Conservation (phyloP, 176 grass and related monocot genomes). For the Thalia dealbata region DNA sequence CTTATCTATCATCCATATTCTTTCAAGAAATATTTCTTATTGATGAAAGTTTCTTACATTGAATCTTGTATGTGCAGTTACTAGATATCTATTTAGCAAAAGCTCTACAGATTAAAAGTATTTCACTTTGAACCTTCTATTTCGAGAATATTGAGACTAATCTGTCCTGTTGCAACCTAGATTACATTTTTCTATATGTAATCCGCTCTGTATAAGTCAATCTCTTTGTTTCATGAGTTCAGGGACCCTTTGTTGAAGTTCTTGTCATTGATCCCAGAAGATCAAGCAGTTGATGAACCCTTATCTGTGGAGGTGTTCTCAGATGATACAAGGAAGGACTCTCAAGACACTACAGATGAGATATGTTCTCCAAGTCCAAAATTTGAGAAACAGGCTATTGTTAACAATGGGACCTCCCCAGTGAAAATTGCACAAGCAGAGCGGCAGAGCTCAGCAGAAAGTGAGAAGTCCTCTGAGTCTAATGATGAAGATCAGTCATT, state of each 20-base stretch:
- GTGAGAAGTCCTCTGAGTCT: conserved; percentile 41
- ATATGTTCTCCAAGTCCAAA: conserved; percentile 9
- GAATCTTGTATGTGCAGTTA: too few species aligned
- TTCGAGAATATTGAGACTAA: background rate
- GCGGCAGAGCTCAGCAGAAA: conserved; percentile 59
- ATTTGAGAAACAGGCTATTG: conserved; percentile 24
- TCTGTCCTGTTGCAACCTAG: background rate
- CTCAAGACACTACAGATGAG: conserved; percentile 19
- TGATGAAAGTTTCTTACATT: too few species aligned
- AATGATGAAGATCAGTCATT: conserved; percentile 44
- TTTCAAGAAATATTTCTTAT: too few species aligned
- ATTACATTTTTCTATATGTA: background rate
- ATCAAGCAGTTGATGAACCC: conserved; percentile 22
- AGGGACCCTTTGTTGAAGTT: conserved; percentile 58
- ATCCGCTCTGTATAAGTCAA: background rate
- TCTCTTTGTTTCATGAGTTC: conserved; percentile 24
- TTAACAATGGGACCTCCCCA: conserved; percentile 45
- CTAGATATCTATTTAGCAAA: too few species aligned
- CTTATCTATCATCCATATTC: too few species aligned
- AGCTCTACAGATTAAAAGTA: too few species aligned
- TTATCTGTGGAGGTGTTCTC: conserved; percentile 6
- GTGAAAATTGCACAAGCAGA: conserved; percentile 90
- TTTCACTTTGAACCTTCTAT: too few species aligned
- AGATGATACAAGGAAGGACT: conserved; percentile 23
- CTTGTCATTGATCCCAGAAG: conserved; percentile 40